Evolutionary conservation across 2,329 filamentous ascomycete species (phyloP).

Genomic region (Clonostachys sp.): DNA sequence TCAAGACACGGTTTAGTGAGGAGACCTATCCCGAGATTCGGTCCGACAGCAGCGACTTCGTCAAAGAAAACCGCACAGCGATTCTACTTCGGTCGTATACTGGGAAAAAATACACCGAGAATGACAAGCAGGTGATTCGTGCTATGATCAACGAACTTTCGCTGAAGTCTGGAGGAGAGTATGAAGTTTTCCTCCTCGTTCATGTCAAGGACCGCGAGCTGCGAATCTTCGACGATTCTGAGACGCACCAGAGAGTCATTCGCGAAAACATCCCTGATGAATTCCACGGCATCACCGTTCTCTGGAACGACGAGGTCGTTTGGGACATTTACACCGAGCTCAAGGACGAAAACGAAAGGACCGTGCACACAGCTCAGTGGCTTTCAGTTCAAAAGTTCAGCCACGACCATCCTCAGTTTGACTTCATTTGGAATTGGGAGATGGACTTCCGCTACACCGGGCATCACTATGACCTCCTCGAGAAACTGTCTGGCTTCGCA

Average conservation of each 20-base stretch:
- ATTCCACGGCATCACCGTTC: constrained; percentile 64
- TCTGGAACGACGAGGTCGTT: constrained; percentile 75
- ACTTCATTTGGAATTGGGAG: constrained; percentile 86
- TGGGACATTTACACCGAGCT: constrained; percentile 72
- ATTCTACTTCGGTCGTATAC: constrained; percentile 73
- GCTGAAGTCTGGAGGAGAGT: constrained; percentile 73
- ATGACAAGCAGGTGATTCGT: constrained; percentile 75
- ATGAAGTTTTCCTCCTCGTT: constrained; percentile 74
- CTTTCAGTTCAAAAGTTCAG: constrained; percentile 73
- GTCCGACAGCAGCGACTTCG: constrained; percentile 1
- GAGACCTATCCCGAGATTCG: background rate
- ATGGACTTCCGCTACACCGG: constrained; percentile 76
- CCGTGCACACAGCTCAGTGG: constrained; percentile 61
- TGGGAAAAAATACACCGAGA: constrained; percentile 70
- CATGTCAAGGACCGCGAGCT: constrained; percentile 65
- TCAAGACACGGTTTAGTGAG: background rate
- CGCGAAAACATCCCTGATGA: constrained; percentile 62
- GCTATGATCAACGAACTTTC: constrained; percentile 74
- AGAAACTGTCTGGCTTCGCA: constrained; percentile 59
- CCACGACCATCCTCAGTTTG: constrained; percentile 72
- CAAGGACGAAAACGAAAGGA: constrained; percentile 51
- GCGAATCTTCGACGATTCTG: constrained; percentile 54
- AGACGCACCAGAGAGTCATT: constrained; percentile 56
- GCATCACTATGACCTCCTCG: constrained; percentile 76
- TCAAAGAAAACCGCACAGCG: constrained; percentile 56